Base-by-base conservation (phyloP, 345 rosid genomes). In the Ceriops tagal region DNA sequence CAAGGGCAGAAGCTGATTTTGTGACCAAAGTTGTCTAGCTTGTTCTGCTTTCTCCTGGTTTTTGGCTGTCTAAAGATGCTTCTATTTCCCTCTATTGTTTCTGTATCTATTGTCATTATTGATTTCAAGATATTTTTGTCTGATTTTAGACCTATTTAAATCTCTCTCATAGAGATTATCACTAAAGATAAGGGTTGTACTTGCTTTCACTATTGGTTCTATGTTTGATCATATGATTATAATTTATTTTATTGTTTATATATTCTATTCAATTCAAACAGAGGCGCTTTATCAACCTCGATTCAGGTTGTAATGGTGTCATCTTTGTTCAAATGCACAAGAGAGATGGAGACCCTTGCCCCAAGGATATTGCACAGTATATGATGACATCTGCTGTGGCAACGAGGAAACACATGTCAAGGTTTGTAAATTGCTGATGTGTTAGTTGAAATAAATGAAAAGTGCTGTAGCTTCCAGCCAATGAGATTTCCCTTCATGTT, bases 221-320 rank as follows among this genome's bases (percentile, higher is more conserved):
- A 43, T 13, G 15, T 43, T 43, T 43, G 49, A 43, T 43, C 18
- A 13, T 43, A 43, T 43, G 49, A 13, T 43, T 13, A 43, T 43
- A 11, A 15, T 43, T 43, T 43, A 13, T 43, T 43, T 13, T 43
- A 43, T 43, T 15, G 5, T 43, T 43, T 43, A 13, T 43, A 43
- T 13, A 43, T 43, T 43, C 49, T 43, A 43, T 15, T 43, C 16
- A 43, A 13, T 69, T 73, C 51, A 21, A 58, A 58, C 80, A 95
- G 99, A 90, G 98, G 80, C 89, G 85, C 60, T 90, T 96, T 77
- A 43, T 80, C 75, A 83, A 76, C 83, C 89, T 96, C 65, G 99
- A 92, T 84, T 86, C 93, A 6, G 96, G 99, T 56, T 92, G 98
- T 75, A 92, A 90, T 53, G 99, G 99, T 67, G 83, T 95, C 58